Percentiles rank a stretch among this genome's conserved stretches.
Conservation (phyloP, 768 basidiomycete genomes). For the Boletellus sp. region DNA sequence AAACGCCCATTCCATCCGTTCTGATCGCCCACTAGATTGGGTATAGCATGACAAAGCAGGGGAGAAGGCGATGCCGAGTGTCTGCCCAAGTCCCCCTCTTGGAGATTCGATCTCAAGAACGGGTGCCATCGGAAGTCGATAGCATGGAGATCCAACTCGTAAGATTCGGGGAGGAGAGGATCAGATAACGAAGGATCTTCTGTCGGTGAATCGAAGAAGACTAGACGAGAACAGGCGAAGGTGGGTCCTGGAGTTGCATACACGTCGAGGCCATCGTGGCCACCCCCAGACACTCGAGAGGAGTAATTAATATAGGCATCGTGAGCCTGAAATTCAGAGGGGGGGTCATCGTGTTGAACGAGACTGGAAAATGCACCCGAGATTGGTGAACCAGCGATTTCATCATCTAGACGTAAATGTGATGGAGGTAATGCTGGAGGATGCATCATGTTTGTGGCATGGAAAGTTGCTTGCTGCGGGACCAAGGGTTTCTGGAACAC, state of each 20-base stretch:
- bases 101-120: slow-evolving; percentile 36
- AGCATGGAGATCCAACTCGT: slow-evolving; percentile 36
- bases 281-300: slow-evolving; percentile 1
- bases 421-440: slow-evolving; percentile 4
- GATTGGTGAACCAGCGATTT: slow-evolving; percentile 3
- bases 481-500: slow-evolving; percentile 2
- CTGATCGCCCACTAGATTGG: slow-evolving; percentile 17
- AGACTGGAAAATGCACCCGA: slow-evolving; percentile 4
- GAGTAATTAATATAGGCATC: neutral
- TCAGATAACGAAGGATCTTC: slow-evolving; percentile 45
- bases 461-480: slow-evolving; percentile 9
- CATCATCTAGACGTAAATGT: slow-evolving; percentile 19
- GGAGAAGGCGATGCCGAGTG: neutral
- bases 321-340: slow-evolving; percentile 15
- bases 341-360: slow-evolving; percentile 1
- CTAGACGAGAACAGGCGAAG: slow-evolving; percentile 27
- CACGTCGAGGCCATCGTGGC: slow-evolving; percentile 11
- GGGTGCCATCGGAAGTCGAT: slow-evolving; percentile 58
- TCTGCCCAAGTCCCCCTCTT: slow-evolving; percentile 2
- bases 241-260: slow-evolving; percentile 52
- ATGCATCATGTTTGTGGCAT: slow-evolving; percentile 9
- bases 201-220: slow-evolving; percentile 51
- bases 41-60: neutral
- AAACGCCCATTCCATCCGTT: slow-evolving; percentile 11
- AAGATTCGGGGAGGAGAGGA: slow-evolving; percentile 35